Conservation (phyloP, 768 basidiomycete genomes). For the Trametes maxima region DNA sequence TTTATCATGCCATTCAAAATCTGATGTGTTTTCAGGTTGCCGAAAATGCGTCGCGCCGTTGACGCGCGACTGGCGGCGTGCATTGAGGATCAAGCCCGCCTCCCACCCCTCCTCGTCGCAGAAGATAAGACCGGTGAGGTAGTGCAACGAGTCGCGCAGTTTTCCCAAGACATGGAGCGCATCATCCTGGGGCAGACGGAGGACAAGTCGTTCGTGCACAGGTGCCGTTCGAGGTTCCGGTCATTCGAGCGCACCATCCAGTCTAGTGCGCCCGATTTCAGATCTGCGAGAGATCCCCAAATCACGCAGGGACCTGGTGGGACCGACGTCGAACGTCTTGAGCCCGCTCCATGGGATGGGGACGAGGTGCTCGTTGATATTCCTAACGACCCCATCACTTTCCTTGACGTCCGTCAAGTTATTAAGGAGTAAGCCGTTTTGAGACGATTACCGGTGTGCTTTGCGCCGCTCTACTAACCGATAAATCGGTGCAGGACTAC, state of each 20-base stretch:
- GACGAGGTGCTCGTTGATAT: not conserved
- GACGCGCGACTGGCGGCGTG: constrained; percentile 42
- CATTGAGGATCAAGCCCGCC: constrained; percentile 35
- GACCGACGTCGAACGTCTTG: not conserved
- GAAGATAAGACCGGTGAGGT: constrained; percentile 51
- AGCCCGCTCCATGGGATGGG: not conserved
- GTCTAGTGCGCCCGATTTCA: constrained; percentile 46
- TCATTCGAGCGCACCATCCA: constrained; percentile 40
- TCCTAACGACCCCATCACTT: constrained; percentile 22
- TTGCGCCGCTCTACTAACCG: not conserved
- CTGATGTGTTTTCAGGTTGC: constrained; percentile 43
- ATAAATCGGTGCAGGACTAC: constrained; percentile 33
- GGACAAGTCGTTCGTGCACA: constrained; percentile 41
- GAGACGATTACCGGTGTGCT: not conserved
- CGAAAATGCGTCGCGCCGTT: constrained; percentile 44
- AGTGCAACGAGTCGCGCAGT: constrained; percentile 44
- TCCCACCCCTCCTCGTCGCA: constrained; percentile 42
- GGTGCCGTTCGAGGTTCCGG: constrained; percentile 36
- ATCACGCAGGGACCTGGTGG: not conserved
- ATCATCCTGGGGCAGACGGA: constrained; percentile 37
- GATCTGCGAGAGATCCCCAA: constrained; percentile 25
- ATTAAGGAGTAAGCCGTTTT: constrained; percentile 38
- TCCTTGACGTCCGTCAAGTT: constrained; percentile 38
- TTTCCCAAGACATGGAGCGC: constrained; percentile 43
- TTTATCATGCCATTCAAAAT: not conserved